Evolutionary conservation across 1,284 basidiomycete species (phyloP).

Genomic region (Malassezia caprae): DNA sequence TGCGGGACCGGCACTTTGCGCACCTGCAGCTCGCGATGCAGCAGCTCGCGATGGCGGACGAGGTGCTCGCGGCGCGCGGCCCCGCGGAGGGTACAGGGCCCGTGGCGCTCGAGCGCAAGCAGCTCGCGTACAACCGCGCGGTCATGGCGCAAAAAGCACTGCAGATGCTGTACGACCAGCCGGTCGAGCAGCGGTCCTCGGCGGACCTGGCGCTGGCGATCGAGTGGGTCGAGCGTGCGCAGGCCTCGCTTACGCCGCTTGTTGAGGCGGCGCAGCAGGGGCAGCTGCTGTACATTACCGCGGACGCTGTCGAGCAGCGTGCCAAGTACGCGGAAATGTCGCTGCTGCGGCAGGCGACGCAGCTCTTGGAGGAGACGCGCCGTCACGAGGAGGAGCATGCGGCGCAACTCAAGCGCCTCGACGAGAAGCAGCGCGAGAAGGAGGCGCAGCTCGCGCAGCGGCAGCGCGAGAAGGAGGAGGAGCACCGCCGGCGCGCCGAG

Average conservation of each 20-base stretch:
- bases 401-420: conserved; percentile 26
- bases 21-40: conserved; percentile 25
- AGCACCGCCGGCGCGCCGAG: conserved; percentile 31
- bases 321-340: conserved; percentile 39
- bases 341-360: conserved; percentile 25
- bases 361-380: conserved; percentile 28
- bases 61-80: conserved; percentile 6
- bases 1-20: conserved; percentile 28
- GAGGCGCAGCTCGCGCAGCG: conserved; percentile 31
- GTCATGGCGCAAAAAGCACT: conserved; percentile 42
- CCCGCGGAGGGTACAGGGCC: not conserved
- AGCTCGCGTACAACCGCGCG: conserved; percentile 41
- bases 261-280: conserved; percentile 29
- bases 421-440: conserved; percentile 29
- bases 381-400: conserved; percentile 28
- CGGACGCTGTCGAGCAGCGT: conserved; percentile 43
- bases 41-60: conserved; percentile 27
- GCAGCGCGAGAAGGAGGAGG: conserved; percentile 30
- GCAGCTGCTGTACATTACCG: conserved; percentile 35
- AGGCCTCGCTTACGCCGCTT: conserved; percentile 16
- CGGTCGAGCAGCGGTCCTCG: conserved; percentile 25
- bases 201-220: conserved; percentile 30
- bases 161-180: conserved; percentile 42
- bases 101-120: conserved; percentile 24
- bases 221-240: conserved; percentile 26